A percentile compares a stretch with the other conserved stretches of the same genome.
phyloP scores from a whole-genome alignment of 768 basidiomycete species.

The Tylopilus sp. region DNA sequence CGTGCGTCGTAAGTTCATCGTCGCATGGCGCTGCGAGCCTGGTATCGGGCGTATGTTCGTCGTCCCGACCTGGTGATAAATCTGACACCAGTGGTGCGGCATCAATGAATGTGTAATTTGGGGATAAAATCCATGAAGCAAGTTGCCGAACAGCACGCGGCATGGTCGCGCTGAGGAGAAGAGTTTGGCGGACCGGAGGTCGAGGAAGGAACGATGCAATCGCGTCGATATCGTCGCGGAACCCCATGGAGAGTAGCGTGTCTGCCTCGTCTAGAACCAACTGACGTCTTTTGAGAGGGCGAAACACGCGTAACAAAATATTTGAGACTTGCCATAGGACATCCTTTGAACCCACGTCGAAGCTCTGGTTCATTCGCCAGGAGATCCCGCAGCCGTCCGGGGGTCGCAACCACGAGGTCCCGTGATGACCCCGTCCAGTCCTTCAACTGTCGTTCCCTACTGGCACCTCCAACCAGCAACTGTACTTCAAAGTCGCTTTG shows the following conservation, averaged over 20 bases:
- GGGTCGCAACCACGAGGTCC: slow-evolving; percentile 87
- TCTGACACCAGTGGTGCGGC: slow-evolving; percentile 54
- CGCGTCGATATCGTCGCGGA: slow-evolving; percentile 78
- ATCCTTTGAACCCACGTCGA: slow-evolving; percentile 45
- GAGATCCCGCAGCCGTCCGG: slow-evolving; percentile 81
- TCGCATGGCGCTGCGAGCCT: not conserved
- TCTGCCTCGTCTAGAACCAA: slow-evolving; percentile 93
- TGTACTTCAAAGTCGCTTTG: slow-evolving; percentile 65
- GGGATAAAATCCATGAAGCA: slow-evolving; percentile 55
- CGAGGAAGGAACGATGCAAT: slow-evolving; percentile 64
- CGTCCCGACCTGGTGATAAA: slow-evolving; percentile 23
- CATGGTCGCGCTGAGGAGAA: slow-evolving; percentile 89
- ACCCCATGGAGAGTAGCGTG: slow-evolving; percentile 88
- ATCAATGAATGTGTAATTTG: slow-evolving; percentile 69
- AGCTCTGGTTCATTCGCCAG: slow-evolving; percentile 58
- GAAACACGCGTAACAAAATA: not conserved
- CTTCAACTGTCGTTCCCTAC: slow-evolving; percentile 61
- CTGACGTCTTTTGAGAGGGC: slow-evolving; percentile 37
- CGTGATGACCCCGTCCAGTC: slow-evolving; percentile 60
- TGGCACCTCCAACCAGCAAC: slow-evolving; percentile 75
- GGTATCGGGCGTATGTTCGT: not conserved
- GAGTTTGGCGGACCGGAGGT: slow-evolving; percentile 72
- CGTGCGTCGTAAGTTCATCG: slow-evolving; percentile 49
- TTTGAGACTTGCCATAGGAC: slow-evolving; percentile 51
- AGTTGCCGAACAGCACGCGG: slow-evolving; percentile 68